Evolutionary conservation across 495 filamentous ascomycete species (phyloP), one percentile per base, ranked within the genome.

Genomic region (Penicillium soppii): DNA sequence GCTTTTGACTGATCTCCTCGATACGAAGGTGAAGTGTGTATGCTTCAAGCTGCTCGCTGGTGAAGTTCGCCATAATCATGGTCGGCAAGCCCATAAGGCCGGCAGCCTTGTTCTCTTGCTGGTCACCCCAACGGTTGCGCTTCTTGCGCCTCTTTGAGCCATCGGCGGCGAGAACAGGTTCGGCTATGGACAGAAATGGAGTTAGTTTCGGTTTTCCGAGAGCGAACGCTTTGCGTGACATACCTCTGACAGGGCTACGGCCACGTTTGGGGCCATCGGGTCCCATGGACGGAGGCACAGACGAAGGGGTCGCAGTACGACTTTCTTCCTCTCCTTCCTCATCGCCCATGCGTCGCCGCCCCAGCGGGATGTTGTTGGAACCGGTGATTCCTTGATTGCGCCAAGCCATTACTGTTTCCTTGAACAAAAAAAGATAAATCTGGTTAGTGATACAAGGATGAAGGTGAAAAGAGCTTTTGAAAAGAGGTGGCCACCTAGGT

Each of bases 1-100:
- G 85, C 80, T 97, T 97, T 76, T 98, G 92, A 66, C 90, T 97
- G 61, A 98, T 98, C 73, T 98, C 94, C 69, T 97, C 91, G 56
- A 98, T 95, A 66, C 94, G 90, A 56, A 98, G 74, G 68, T 98
- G 92, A 48, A 96, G 73, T 15, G 90, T 90, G 65, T 98, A 98
- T 15, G 94, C 94, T 70, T 98, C 94, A 36, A 97, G 82, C 74
- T 98, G 94, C 74, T 98, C 94, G 67, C 82, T 91, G 39, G 94
- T 97, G 90, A 98, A 97, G 71, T 91, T 89, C 40, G 90, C 90
- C 68, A 89, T 87, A 74, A 98, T 97, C 68, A 91, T 87, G 15
- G 92, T 97, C 26, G 94, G 90, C 63, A 98, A 82, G 52, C 95
- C 94, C 92, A 98, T 97, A 47, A 98, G 79, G 52, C 94, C 94